Evolutionary conservation across 306 rosid species (phyloP), one percentile per base, ranked within the genome.

Genomic region (Pyrus pyrifolia): DNA sequence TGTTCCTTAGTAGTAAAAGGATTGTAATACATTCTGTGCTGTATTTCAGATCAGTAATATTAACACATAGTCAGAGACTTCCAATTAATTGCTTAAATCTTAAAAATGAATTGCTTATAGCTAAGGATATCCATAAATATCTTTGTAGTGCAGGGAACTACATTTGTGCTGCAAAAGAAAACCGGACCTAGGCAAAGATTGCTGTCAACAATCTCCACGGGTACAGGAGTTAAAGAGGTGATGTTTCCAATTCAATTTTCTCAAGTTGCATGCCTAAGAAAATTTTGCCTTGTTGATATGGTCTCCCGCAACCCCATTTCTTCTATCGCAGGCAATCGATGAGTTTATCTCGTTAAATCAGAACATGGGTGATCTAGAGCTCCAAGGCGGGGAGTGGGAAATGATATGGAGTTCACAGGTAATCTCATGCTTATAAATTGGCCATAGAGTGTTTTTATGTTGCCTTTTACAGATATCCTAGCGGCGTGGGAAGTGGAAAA

Each of bases 361-460:
- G 73, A 83, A 79, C 13, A 57, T 15, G 68, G 84, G 76, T 71
- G 91, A 89, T 70, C 78, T 79, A 27, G 92, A 90, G 77, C 89
- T 92, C 71, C 81, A 83, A 62, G 97, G 89, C 79, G 98, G 98
- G 23, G 96, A 92, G 75, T 92, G 98, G 97, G 83, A 83, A 77
- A 86, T 95, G 97, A 44, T 89, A 71, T 95, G 98, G 98, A 95
- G 97, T 83, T 90, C 98, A 42, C 98, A 95, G 97, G 98, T 95
- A 84, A 80, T 35, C 38, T 70, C 38, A 42, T 30, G 18, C 15
- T 31, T 5, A 40, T 27, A 25, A 40, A 51, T 14, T 21, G 62
- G 19, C 31, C 30, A 4, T 64, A 13, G 38, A 25, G 66, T 5
- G 66, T 27, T 61, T 6, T 25, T 13, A n/a, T 27, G 6, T 61